phyloP scores from a whole-genome alignment of 192 early-diverging fungal species.

The Coemansia sp. region DNA sequence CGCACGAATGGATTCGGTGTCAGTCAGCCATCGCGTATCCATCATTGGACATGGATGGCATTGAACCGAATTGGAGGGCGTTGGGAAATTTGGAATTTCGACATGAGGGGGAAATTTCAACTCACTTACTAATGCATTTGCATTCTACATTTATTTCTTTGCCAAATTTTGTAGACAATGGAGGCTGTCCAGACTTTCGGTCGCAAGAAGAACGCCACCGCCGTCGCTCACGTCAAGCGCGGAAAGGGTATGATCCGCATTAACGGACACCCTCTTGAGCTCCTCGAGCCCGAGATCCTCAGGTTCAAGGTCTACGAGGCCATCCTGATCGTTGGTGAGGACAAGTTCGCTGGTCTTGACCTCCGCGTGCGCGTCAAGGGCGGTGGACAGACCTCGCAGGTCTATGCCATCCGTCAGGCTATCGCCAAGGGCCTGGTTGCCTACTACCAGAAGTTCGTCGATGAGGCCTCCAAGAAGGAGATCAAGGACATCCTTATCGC shows the following conservation, averaged over 20 bases:
- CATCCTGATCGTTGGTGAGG: constrained; percentile 93
- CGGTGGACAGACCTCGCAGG: constrained; percentile 96
- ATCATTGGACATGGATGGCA: background rate
- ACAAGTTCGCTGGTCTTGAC: constrained; percentile 95
- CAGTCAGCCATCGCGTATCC: background rate
- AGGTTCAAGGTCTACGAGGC: constrained; percentile 99
- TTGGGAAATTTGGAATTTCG: background rate
- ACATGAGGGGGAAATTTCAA: background rate
- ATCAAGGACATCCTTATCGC: constrained; percentile 88
- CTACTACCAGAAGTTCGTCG: constrained; percentile 99
- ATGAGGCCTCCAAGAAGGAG: constrained; percentile 99
- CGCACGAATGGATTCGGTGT: background rate
- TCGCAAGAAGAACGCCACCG: constrained; percentile 96
- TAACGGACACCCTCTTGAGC: constrained; percentile 95
- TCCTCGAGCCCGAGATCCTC: constrained; percentile 96
- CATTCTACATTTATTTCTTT: background rate
- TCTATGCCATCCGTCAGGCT: constrained; percentile 98
- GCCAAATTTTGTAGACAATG: constrained; percentile 45
- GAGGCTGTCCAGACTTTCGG: constrained; percentile 59
- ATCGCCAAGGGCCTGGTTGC: constrained; percentile 99
- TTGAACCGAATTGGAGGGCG: background rate
- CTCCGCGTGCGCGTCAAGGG: constrained; percentile 96
- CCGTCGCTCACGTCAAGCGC: constrained; percentile 98
- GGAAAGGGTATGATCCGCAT: constrained; percentile 96
- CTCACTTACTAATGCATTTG: background rate